Evolutionary conservation across 192 early-diverging fungal genomes (phyloP), one percentile per base, ranked within the genome.

Genomic region (Coemansia sp.): DNA sequence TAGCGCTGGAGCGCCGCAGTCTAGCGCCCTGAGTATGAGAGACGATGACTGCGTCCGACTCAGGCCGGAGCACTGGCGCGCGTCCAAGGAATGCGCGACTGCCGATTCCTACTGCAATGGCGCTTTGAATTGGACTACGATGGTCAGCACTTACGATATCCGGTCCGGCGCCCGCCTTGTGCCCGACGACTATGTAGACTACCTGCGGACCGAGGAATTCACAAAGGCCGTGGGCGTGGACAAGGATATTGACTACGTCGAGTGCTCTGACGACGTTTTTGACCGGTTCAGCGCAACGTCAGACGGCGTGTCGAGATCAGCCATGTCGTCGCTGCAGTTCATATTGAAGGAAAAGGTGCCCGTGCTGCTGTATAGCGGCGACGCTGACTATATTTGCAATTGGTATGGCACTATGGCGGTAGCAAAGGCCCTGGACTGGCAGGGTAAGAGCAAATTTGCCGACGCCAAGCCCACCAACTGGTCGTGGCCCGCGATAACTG

Each of bases 361-460:
- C 2, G 80, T 92, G 38, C 62, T 94, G 11, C 71, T 93, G 59
- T 94, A 93, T 68, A 88, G 85, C 60, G 93, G 92, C 46, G 93
- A 94, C 69, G 88, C 88, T 5, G 93, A 94, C 67, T 93, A 85
- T 64, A 91, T 90, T 37, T 93, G 93, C 81, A 92, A 91, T 65
- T 92, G 86, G 84, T 85, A 79, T 36, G 83, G 77, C 9, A 77
- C 66, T 2, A 29, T 77, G 53, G 65, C 35, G 6, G 74, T 84
- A 0, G 77, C 74, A 10, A 57, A 39, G n/a, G 83, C 80, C 17
- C 68, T 86, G 17, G 42, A 86, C 20, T 89, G 87, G 87, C 40
- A 65, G 17, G 86, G 86, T 25, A 64, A 64, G 22, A 32, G 31
- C 32, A 59, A 40, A 2, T 73, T 79, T 51, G 54, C 43, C 2